These are phyloP conservation scores for Dactylonectria macrodidyma DNA, from an alignment of 2,329 filamentous ascomycete species.

Conservation along the genomic window DNA sequence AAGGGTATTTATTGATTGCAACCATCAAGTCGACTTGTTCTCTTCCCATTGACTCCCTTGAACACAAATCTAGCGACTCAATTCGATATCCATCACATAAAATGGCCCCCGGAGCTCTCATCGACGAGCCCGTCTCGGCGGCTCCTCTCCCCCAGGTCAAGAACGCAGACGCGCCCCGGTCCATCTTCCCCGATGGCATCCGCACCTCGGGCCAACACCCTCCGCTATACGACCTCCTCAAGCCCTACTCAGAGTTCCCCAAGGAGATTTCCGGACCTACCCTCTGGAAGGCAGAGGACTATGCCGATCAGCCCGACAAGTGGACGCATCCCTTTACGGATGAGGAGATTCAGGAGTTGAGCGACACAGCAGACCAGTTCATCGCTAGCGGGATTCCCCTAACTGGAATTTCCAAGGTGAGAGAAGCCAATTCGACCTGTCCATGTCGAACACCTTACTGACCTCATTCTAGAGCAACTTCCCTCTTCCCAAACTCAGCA, in stretches of 20 bases:
- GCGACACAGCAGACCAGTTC: constrained; percentile 77
- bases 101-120: constrained; percentile 47
- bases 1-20: neutral
- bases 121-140: constrained; percentile 35
- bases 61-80: neutral
- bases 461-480: constrained; percentile 56
- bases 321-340: constrained; percentile 82
- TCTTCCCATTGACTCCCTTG: constrained; percentile 21
- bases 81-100: neutral
- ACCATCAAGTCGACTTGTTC: constrained; percentile 6
- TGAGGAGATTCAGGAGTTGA: constrained; percentile 78
- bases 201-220: constrained; percentile 79
- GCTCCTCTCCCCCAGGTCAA: constrained; percentile 40
- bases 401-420: constrained; percentile 72
- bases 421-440: neutral
- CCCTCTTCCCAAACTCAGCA: constrained; percentile 58
- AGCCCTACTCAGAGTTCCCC: constrained; percentile 79
- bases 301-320: constrained; percentile 72
- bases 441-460: constrained; percentile 10
- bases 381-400: constrained; percentile 75
- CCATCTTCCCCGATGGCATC: constrained; percentile 63
- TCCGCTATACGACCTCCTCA: constrained; percentile 75
- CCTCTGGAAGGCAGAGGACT: constrained; percentile 80
- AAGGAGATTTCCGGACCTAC: constrained; percentile 79
- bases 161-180: constrained; percentile 45